Base-by-base conservation (phyloP, 345 rosid genomes). In the Brassica napus region DNA sequence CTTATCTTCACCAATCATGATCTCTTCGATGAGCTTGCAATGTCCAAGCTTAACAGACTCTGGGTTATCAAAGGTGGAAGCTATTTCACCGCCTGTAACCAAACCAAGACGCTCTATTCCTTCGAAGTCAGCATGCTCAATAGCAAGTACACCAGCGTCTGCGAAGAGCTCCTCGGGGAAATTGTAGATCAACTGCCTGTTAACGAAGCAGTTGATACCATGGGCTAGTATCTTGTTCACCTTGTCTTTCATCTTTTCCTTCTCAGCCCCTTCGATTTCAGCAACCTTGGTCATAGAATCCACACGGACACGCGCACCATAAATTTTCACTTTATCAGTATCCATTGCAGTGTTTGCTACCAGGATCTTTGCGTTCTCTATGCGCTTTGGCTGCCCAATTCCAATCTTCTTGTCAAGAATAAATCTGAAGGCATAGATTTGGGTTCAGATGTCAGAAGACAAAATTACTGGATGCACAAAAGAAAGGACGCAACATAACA, bases 311-410 rank as follows among this genome's bases (percentile, higher is more conserved):
- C 98, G 97, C 52, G 99, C 99, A 73, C 99, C 99, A 71, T 92
- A 95, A 24, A 95, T 95, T 85, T 95, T 95, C 35, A 95, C 99
- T 84, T 95, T 95, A 81, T 95, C 99, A 5, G 99, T 95, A 81
- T 95, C 99, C 99, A 95, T 93, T 37, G 99, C 99, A 72, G 99
- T 95, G 81, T 95, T 95, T 18, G 99, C 99, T 69, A 93, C 99
- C 90, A 95, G 82, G 80, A 95, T 93, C 24, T 93, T 93, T 23
- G 98, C 99, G 81, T 95, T 89, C 83, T 95, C 99, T 63, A 95
- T 87, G 76, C 93, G 91, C 82, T 93, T 95, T 21, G 99, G 99
- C 83, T 93, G 99, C 57, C 99, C 99, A 72, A 95, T 81, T 64
- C 98, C 98, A 14, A 95, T 95, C 84, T 95, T 95, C 97, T 95